A percentile compares a stretch with the other conserved stretches of the same genome.
These are phyloP conservation scores for Fusarium torulosum DNA, from an alignment of 2,329 filamentous ascomycete genomes.

Conservation along the genomic window DNA sequence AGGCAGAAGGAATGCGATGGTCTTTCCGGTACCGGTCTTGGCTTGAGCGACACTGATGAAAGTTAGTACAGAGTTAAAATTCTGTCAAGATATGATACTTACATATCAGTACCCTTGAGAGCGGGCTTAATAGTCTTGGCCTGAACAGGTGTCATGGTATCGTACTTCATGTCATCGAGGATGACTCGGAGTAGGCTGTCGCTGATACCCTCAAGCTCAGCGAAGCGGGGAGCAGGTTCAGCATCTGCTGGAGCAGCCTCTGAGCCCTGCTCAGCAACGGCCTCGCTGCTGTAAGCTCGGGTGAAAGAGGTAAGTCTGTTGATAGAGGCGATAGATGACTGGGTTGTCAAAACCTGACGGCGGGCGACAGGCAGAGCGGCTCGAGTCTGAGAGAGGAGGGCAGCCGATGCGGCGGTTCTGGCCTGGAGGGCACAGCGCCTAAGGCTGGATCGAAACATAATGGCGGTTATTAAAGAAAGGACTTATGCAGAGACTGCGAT, in stretches of 20 bases:
- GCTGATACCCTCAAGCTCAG: slow-evolving; percentile 68
- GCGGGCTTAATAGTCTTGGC: slow-evolving; percentile 83
- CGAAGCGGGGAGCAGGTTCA: slow-evolving; percentile 57
- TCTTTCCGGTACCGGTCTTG: slow-evolving; percentile 97
- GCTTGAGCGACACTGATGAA: slow-evolving; percentile 81
- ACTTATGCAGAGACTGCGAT: slow-evolving; percentile 18
- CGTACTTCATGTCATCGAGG: slow-evolving; percentile 78
- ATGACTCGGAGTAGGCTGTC: slow-evolving; percentile 75
- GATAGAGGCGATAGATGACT: slow-evolving; percentile 30
- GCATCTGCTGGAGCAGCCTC: slow-evolving; percentile 25
- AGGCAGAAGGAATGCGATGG: slow-evolving; percentile 90
- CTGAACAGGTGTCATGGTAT: slow-evolving; percentile 94
- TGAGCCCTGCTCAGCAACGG: slow-evolving; percentile 45
- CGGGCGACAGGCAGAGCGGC: slow-evolving; percentile 45
- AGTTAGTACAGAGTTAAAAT: slow-evolving; percentile 35
- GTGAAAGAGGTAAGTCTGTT: slow-evolving; percentile 45
- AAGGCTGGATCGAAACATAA: slow-evolving; percentile 56
- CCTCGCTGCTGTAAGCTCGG: slow-evolving; percentile 58
- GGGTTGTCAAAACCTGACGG: slow-evolving; percentile 39
- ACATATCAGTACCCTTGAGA: slow-evolving; percentile 85
- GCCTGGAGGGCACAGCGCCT: slow-evolving; percentile 57
- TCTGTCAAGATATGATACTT: slow-evolving; percentile 55
- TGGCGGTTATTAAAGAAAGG: slow-evolving; percentile 12
- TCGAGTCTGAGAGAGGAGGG: slow-evolving; percentile 49
- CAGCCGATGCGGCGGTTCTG: slow-evolving; percentile 49